These are phyloP conservation scores for Daldinia loculata DNA, from an alignment of 495 filamentous ascomycete species.

Conservation along the genomic window DNA sequence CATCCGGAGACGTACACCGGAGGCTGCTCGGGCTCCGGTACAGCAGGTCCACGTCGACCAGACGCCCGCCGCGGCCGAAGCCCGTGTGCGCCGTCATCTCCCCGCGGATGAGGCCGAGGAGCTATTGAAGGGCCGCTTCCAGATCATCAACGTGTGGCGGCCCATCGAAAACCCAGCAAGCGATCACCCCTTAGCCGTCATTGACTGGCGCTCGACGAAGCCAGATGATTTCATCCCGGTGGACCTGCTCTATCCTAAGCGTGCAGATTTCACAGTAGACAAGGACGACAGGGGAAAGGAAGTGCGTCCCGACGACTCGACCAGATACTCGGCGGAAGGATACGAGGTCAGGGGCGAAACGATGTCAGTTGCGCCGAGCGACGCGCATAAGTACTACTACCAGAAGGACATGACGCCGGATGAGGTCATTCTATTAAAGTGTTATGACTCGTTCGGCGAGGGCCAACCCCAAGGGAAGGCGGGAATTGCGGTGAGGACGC, in stretches of 20 bases:
- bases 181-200: constrained; percentile 73
- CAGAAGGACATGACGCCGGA: constrained; percentile 80
- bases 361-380: constrained; percentile 62
- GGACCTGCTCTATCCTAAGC: constrained; percentile 75
- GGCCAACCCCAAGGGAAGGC: constrained; percentile 51
- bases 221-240: constrained; percentile 73
- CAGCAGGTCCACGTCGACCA: constrained; percentile 84
- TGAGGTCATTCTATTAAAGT: constrained; percentile 83
- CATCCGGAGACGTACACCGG: constrained; percentile 66
- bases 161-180: constrained; percentile 73
- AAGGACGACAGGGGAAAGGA: constrained; percentile 53
- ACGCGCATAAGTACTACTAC: constrained; percentile 75
- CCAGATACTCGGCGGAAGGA: constrained; percentile 45
- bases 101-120: constrained; percentile 60
- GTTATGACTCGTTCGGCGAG: constrained; percentile 75
- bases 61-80: constrained; percentile 67
- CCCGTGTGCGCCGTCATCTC: constrained; percentile 72
- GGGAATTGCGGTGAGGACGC: constrained; percentile 71
- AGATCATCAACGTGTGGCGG: constrained; percentile 88
- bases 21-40: constrained; percentile 70
- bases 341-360: constrained; percentile 55
- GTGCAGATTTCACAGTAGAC: constrained; percentile 48
- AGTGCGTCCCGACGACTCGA: constrained; percentile 39
- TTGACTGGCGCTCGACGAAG: constrained; percentile 67
- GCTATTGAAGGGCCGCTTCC: constrained; percentile 67